Percentiles rank a stretch among this genome's conserved stretches.
Evolutionary conservation across 1,284 basidiomycete species (phyloP).

Genomic region (Sanghuangporus weigelae): DNA sequence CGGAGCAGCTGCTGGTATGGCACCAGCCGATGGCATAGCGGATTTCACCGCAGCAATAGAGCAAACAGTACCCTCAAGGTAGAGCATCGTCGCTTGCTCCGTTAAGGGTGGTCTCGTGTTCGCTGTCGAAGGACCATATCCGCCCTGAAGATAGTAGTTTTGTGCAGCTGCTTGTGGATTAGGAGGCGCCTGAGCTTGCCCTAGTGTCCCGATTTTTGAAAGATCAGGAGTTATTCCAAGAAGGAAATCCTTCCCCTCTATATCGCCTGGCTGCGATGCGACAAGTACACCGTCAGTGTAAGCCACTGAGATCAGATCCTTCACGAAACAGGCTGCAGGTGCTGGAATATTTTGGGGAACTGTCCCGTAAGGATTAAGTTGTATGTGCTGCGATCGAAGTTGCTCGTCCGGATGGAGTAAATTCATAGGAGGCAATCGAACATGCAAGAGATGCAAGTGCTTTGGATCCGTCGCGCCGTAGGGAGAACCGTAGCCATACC

Average conservation of each 20-base stretch:
- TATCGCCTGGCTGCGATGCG: conserved; percentile 65
- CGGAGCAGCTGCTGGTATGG: conserved; percentile 31
- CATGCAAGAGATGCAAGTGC: conserved; percentile 63
- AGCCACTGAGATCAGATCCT: conserved; percentile 44
- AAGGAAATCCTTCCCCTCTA: conserved; percentile 70
- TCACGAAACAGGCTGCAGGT: conserved; percentile 52
- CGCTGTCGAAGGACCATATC: conserved; percentile 31
- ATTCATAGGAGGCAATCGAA: conserved; percentile 74
- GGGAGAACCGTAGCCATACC: conserved; percentile 37
- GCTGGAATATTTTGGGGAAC: conserved; percentile 39
- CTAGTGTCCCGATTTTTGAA: conserved; percentile 58
- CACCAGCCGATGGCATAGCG: conserved; percentile 22
- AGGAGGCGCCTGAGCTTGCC: conserved; percentile 44
- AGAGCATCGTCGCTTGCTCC: conserved; percentile 71
- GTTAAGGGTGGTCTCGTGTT: conserved; percentile 58
- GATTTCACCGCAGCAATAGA: conserved; percentile 60
- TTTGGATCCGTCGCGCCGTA: conserved; percentile 36
- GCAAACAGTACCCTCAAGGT: conserved; percentile 81
- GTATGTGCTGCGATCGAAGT: conserved; percentile 36
- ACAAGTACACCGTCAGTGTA: conserved; percentile 63
- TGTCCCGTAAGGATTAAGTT: conserved; percentile 36
- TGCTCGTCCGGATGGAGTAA: conserved; percentile 73
- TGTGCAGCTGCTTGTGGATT: conserved; percentile 34
- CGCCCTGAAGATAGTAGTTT: conserved; percentile 29
- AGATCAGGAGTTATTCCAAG: conserved; percentile 76